phyloP scores from a whole-genome alignment of 805 yeast genomes.

The Middelhovenomyces tepae region DNA sequence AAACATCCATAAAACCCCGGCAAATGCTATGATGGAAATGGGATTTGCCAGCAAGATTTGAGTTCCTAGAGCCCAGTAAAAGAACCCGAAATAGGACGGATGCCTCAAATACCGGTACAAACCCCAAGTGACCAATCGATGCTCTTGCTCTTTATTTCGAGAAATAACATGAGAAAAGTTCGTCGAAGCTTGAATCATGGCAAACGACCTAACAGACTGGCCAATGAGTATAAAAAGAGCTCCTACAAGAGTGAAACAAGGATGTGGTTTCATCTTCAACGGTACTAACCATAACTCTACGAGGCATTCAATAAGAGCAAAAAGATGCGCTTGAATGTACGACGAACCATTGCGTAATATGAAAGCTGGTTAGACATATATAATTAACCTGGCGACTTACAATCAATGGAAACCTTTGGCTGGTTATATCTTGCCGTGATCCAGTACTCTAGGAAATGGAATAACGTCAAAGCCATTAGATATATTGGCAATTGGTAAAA shows the following conservation, averaged over 20 bases:
- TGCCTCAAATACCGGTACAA: conserved; percentile 64
- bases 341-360: conserved; percentile 54
- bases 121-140: conserved; percentile 64
- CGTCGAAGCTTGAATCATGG: conserved; percentile 82
- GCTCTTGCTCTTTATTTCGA: conserved; percentile 41
- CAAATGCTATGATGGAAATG: conserved; percentile 45
- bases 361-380: conserved; percentile 32
- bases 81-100: conserved; percentile 88
- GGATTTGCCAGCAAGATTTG: conserved; percentile 67
- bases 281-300: conserved; percentile 33
- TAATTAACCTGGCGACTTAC: conserved; percentile 10
- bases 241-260: conserved; percentile 36
- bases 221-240: conserved; percentile 43
- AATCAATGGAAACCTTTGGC: conserved; percentile 56
- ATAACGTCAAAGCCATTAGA: conserved; percentile 43
- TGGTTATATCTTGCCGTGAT: conserved; percentile 71
- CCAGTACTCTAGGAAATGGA: conserved; percentile 77
- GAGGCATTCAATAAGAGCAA: conserved; percentile 44
- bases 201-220: conserved; percentile 57
- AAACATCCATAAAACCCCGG: conserved; percentile 53
- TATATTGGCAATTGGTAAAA: conserved; percentile 36
- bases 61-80: conserved; percentile 87
- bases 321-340: conserved; percentile 48
- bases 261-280: conserved; percentile 30
- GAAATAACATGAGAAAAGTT: conserved; percentile 81